Evolutionary conservation across 192 early-diverging fungal genomes (phyloP), one percentile per base, ranked within the genome.

Genomic region (Linnemannia hyalina): DNA sequence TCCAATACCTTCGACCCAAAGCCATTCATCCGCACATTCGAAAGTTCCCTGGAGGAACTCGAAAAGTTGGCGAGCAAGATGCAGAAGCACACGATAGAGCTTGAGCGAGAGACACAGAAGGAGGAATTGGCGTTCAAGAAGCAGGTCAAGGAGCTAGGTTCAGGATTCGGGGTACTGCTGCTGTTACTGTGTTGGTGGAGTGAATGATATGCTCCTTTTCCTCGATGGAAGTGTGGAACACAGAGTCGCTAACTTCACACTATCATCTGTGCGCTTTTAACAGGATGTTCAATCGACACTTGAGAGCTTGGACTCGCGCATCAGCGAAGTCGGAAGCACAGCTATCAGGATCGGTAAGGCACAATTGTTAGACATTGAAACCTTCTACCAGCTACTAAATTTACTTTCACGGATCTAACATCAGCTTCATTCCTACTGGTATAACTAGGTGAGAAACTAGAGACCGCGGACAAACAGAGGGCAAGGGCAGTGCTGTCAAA

Each of bases 271-370:
- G n/a, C 18, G 3, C 15, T 54, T 46, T 6, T 40, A 42, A 23
- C 82, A 97, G 96, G 93, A 96, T 68, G 97, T 99, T 6, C 95
- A 97, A 89, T 90, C 89, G 57, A 95, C 96, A 49, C 97, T 98
- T 88, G 97, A 98, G 81, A 90, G 91, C 46, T 90, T 99, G 60
- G 97, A 99, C 88, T 91, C 91, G 38, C 93, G 97, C 71, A 94
- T 99, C 49, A 94, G 94, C 74, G 95, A 98, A 87, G 97, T 99
- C 13, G 96, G 98, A 84, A 97, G 96, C 80, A 98, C 98, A 32
- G 97, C 98, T n/a, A 95, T 99, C 57, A 92, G 96, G 70, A 98
- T 99, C 80, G 97, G 94, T 94, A 91, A 63, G 74, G 10, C 15
- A 32, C 18, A 52, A 52, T 18, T 52, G 1, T 52, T 52, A 18